Percentiles rank a stretch among this genome's conserved stretches.
phyloP scores from a whole-genome alignment of 257 asterid species.

The Nicotiana benthamiana region DNA sequence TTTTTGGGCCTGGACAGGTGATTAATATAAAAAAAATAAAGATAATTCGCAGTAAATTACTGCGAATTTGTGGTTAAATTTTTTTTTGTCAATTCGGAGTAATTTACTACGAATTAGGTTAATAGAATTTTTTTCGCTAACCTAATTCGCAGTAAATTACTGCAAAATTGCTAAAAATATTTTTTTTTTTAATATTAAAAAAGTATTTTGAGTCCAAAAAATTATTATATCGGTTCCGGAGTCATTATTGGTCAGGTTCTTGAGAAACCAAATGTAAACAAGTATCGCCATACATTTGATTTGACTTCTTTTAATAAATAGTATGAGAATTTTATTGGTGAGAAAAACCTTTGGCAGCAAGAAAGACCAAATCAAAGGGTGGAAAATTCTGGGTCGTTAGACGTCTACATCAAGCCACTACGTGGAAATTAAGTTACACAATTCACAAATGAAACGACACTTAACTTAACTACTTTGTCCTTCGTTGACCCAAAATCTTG shows the following conservation, averaged over 20 bases:
- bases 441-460: neutral
- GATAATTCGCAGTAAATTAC: too few species aligned
- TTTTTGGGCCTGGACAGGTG: too few species aligned
- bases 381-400: neutral
- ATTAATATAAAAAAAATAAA: too few species aligned
- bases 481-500: neutral
- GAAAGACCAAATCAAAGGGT: neutral
- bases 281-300: neutral
- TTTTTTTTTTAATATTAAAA: too few species aligned
- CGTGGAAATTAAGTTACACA: neutral
- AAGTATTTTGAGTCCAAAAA: too few species aligned
- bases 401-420: constrained; percentile 2
- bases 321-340: neutral
- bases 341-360: neutral
- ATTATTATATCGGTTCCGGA: too few species aligned
- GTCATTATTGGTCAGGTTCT: neutral
- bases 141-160: too few species aligned
- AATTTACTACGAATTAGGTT: too few species aligned
- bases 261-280: neutral
- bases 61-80: too few species aligned
- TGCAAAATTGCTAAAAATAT: too few species aligned
- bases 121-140: too few species aligned
- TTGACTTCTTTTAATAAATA: neutral
- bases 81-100: too few species aligned
- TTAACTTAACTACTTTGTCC: neutral